Evolutionary conservation across 108 stramenopile species (phyloP), one percentile per base, ranked within the genome.

Genomic region (Discostella stelligeroides): DNA sequence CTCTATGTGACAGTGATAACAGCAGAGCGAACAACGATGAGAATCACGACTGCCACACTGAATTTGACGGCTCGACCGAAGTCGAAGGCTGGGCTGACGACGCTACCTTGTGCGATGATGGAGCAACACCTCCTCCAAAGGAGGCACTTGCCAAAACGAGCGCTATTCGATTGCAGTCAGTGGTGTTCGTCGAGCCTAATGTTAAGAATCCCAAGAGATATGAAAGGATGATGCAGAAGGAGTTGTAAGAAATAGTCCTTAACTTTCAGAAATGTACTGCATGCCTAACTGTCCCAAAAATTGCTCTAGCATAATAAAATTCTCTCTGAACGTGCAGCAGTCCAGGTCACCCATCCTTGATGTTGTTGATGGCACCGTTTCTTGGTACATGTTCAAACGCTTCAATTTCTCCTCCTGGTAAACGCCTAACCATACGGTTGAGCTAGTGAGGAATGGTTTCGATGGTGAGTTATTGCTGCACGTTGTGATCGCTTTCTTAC

Each of bases 331-430:
- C 34, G 34, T 3, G 6, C 57, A 29, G 25, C 17, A 4, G 21
- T 38, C 46, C 59, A 60, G 42, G 30, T 17, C 45, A 58, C 59
- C 11, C 64, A 64, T 50, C 65, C 46, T 43, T 66, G 73, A 21
- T 51, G 49, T 23, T 74, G 59, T 23, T 60, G 58, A 34, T 27
- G 50, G 14, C 23, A 66, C 66, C 25, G 66, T 65, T 27, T 66
- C 49, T 41, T 60, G 34, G 51, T 2, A 65, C 55, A 23, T 77
- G 76, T 49, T 77, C 68, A 66, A 77, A 77, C 21, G 64, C 38
- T 30, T 69, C 68, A 30, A 70, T 43, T 1, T 38, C 20, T 9
- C 68, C 76, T 50, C 58, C 57, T 6, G 68, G 57, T 20, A 58
- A 58, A 1, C 2, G 43, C 43, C 43, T 45, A 10, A n/a, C n/a